Base-by-base conservation (phyloP, 2,329 filamentous ascomycete species). In the Zymoseptoria passerinii region DNA sequence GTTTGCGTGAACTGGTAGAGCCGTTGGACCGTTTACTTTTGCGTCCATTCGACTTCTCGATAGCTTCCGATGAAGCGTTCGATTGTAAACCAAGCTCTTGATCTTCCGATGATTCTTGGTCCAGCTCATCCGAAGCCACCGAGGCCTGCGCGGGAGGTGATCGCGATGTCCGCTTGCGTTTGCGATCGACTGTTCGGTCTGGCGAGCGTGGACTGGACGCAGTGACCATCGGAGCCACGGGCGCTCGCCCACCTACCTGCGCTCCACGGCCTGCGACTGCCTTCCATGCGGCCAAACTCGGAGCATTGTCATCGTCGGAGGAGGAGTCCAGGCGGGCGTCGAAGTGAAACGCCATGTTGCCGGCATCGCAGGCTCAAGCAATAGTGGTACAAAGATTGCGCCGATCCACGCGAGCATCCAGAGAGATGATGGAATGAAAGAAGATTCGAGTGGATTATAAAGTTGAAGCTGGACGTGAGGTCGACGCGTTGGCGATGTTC, bases 201-300 rank as follows among this genome's bases (percentile, higher is more conserved):
- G 60, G 48, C 2, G 56, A 52, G 16, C 60, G 56, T 7, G 63
- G 57, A 44, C 58, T 53, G 9, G 60, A 59, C 7, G 55, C 50
- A 10, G 50, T 54, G n/a, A 58, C 59, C 66, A 67, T 67, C 7
- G 57, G 61, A 29, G 64, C 66, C 7, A 64, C 56, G n/a, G 64
- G 65, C 57, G 58, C 65, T 19, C 54, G 56, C 20, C 50, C 50
- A 8, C 50, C 10, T 7, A 27, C 19, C 44, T 44, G 54, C 23
- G 13, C 55, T 29, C 49, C 52, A 54, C 48, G 63, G 52, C 13
- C 59, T 53, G 63, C 50, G 28, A 58, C 63, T 9, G 63, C 35
- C 57, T 68, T 63, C 68, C 68, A 72, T 54, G 61, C 52, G 4
- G 66, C 61, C 28, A 71, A 57, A 54, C 70, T 66, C 27, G 67